Percentiles rank a stretch among this genome's conserved stretches.
phyloP scores from a whole-genome alignment of 192 early-diverging fungal species.

The Backusella sp. region DNA sequence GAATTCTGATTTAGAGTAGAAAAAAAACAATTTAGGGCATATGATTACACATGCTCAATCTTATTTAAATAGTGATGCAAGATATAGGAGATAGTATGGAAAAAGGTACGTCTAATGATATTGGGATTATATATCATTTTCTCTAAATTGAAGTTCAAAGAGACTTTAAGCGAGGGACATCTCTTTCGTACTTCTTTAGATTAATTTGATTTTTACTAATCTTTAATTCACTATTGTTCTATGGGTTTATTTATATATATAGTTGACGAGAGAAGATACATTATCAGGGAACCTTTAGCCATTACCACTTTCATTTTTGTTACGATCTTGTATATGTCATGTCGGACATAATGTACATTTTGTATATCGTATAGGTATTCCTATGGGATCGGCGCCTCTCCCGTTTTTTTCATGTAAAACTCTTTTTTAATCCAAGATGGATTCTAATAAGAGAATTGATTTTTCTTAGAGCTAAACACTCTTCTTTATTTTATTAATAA shows the following conservation, averaged over 20 bases:
- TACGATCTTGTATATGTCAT: background rate
- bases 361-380: background rate
- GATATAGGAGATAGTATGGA: background rate
- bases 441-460: background rate
- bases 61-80: background rate
- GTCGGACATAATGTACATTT: background rate
- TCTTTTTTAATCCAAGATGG: background rate
- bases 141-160: background rate
- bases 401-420: background rate
- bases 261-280: background rate
- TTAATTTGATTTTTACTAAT: background rate
- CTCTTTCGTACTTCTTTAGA: background rate
- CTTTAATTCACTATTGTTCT: background rate
- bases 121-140: background rate
- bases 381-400: background rate
- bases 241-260: background rate
- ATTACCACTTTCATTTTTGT: background rate
- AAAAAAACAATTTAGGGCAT: background rate
- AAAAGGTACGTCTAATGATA: background rate
- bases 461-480: background rate
- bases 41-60: background rate
- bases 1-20: background rate
- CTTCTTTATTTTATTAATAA: background rate
- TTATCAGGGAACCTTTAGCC: background rate
- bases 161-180: background rate